phyloP scores from a whole-genome alignment of 2,329 filamentous ascomycete genomes.

The Sporothrix variecibatus region DNA sequence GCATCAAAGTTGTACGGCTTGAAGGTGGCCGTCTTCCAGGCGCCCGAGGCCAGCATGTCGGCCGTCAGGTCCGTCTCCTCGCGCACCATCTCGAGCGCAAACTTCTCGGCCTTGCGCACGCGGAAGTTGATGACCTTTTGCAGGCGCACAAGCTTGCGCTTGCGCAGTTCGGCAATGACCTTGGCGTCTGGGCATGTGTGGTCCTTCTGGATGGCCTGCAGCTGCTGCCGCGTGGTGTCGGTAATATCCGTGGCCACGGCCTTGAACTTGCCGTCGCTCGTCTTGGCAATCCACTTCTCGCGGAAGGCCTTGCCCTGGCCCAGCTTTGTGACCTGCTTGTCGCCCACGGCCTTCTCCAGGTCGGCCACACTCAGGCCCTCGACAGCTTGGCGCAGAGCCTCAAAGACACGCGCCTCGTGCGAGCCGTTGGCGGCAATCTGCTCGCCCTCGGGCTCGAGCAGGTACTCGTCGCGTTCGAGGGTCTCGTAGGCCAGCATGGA shows the following conservation, averaged over 20 bases:
- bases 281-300: slow-evolving; percentile 68
- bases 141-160: slow-evolving; percentile 83
- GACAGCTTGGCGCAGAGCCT: slow-evolving; percentile 68
- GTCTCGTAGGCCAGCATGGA: slow-evolving; percentile 87
- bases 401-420: slow-evolving; percentile 81
- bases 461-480: slow-evolving; percentile 74
- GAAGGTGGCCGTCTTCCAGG: slow-evolving; percentile 91
- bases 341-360: slow-evolving; percentile 67
- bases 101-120: slow-evolving; percentile 83
- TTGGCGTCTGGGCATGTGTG: slow-evolving; percentile 71
- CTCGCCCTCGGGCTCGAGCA: slow-evolving; percentile 74
- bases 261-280: slow-evolving; percentile 55
- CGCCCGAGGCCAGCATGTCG: slow-evolving; percentile 84
- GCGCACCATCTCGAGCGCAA: slow-evolving; percentile 82
- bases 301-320: slow-evolving; percentile 96
- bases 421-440: slow-evolving; percentile 73
- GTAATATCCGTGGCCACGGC: slow-evolving; percentile 69
- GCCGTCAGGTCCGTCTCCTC: slow-evolving; percentile 94
- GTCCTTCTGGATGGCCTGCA: slow-evolving; percentile 71
- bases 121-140: slow-evolving; percentile 86
- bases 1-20: slow-evolving; percentile 62
- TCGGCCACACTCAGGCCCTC: slow-evolving; percentile 82
- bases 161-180: slow-evolving; percentile 77
- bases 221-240: slow-evolving; percentile 75
- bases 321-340: slow-evolving; percentile 73